phyloP scores from a whole-genome alignment of 345 rosid genomes.

The Heritiera littoralis region DNA sequence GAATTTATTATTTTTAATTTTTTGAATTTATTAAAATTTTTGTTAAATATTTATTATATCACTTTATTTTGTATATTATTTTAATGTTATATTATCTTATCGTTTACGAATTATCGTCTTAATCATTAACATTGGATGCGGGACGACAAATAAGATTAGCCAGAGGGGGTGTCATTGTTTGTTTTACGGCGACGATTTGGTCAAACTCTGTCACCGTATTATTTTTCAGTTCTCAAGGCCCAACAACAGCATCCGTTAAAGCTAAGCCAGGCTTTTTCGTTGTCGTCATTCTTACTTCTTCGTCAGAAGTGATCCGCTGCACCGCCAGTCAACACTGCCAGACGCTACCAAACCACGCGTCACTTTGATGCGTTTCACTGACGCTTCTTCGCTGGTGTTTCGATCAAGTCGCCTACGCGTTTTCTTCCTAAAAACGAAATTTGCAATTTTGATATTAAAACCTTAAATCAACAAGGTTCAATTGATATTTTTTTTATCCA shows the following conservation, averaged over 20 bases:
- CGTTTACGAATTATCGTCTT: too few species aligned
- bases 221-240: neutral
- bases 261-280: neutral
- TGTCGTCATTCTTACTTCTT: neutral
- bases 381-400: neutral
- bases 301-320: neutral
- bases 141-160: neutral
- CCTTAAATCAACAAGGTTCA: too few species aligned
- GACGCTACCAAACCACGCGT: neutral
- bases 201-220: neutral
- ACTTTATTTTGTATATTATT: too few species aligned
- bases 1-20: too few species aligned
- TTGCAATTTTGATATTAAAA: neutral
- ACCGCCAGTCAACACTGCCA: neutral
- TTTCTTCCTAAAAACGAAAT: neutral
- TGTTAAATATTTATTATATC: too few species aligned
- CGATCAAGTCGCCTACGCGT: neutral
- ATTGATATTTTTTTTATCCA: too few species aligned
- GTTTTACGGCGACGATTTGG: neutral
- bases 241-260: neutral
- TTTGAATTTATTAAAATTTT: too few species aligned
- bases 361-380: neutral
- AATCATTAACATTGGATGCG: too few species aligned
- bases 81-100: too few species aligned
- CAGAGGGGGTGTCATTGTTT: neutral